Base-by-base conservation (phyloP, 1,284 basidiomycete genomes). In the Heterobasidion annosum region DNA sequence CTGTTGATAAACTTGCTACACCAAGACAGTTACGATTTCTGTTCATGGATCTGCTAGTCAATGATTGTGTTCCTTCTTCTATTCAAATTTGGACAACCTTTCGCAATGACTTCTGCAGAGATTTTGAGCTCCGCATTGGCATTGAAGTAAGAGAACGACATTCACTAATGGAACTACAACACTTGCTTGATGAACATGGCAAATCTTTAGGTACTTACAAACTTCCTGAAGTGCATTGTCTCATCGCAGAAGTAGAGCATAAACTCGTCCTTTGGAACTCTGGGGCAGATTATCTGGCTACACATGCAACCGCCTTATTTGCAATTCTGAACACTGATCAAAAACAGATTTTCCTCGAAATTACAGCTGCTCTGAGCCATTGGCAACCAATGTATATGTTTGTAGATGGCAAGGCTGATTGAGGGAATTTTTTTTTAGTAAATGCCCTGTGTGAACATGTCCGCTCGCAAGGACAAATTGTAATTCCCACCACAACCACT, bases 401-500 rank as follows among this genome's bases (percentile, higher is more conserved):
- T 12, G 33, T 50, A 8, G 32, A 50, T 5, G 48, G 32, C 1
- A 32, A 16, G 10, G 32, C 48, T 4, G 48, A 32, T 1, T 32
- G 48, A 6, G 48, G 48, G 0, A 50, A 50, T 2, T 35, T 32
- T 1, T 50, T 15, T 12, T 5, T 50, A 6, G 32, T 50, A 5
- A 34, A 50, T 16, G 32, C 48, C 10, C 48, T 50, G 1, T 12
- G 13, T 7, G 15, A 33, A 1, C 13, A 12, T 3, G 9, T 50
- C n/a, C 48, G 32, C 15, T 8, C 48, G 7, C 32, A 50, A 3
- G 19, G 32, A 1, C 25, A 6, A 5, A 50, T 50, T 12, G 34
- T 50, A 1, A 7, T 50, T 32, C 6, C 56, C 54, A 15, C 55
- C 53, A 0, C 59, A 57, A 50, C 34, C 1, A 49, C 34, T 1